Evolutionary conservation across 176 grass and related monocot species (phyloP).

Genomic region (Echinochloa phyllopogon): DNA sequence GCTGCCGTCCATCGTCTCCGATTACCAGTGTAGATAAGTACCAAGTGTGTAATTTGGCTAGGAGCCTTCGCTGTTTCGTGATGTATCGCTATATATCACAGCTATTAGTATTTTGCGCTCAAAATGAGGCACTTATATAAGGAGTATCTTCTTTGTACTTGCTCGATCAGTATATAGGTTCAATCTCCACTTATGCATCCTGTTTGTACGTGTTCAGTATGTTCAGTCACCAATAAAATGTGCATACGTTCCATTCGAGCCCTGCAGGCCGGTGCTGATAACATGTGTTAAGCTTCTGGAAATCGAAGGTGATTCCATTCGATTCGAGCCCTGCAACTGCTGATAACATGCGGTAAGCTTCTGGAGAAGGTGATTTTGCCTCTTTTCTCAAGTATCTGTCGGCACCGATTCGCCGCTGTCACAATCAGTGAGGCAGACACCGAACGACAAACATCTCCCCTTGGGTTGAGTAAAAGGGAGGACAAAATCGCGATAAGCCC

Average conservation of each 20-base stretch:
- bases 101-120: neutral
- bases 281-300: neutral
- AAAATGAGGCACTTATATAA: neutral
- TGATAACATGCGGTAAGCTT: neutral
- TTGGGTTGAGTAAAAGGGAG: neutral
- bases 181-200: too few species aligned
- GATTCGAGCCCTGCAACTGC: neutral
- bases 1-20: conserved; percentile 15
- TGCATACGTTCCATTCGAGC: neutral
- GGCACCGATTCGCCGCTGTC: neutral
- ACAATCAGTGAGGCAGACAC: neutral
- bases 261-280: neutral
- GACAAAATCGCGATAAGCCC: neutral
- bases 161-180: too few species aligned
- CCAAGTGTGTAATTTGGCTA: conserved; percentile 26
- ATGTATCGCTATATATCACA: conserved; percentile 10
- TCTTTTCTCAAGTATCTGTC: neutral
- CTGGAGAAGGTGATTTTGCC: neutral
- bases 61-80: conserved; percentile 32
- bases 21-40: conserved; percentile 15
- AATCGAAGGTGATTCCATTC: neutral
- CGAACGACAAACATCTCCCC: conserved; percentile 12
- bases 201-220: neutral
- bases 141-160: too few species aligned
- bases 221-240: neutral